A percentile compares a stretch with the other conserved stretches of the same genome.
Evolutionary conservation across 169 alveolate genomes (phyloP).

Genomic region (Plasmodium falciparum): DNA sequence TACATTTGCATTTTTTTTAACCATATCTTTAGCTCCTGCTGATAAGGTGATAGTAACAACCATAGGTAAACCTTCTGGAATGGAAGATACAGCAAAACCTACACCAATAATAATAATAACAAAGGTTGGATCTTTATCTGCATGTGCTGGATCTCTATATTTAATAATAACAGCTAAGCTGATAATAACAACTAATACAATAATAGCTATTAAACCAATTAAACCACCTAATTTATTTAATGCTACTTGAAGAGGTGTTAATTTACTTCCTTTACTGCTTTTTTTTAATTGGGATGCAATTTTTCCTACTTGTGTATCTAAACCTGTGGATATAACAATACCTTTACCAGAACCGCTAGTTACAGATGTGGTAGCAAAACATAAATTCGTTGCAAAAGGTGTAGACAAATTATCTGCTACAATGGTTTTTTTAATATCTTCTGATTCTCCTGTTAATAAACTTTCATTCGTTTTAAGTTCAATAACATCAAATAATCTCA

Average conservation of each 20-base stretch:
- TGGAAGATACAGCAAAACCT: slow-evolving; percentile 99
- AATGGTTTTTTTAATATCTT: slow-evolving; percentile 89
- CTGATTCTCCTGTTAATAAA: slow-evolving; percentile 95
- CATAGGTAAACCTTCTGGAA: slow-evolving; percentile 99
- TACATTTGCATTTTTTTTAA: slow-evolving; percentile 96
- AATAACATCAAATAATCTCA: slow-evolving; percentile 90
- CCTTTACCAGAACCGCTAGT: slow-evolving; percentile 94
- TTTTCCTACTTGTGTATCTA: slow-evolving; percentile 96
- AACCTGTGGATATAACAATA: slow-evolving; percentile 94
- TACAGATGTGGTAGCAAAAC: slow-evolving; percentile 95
- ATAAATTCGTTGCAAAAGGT: slow-evolving; percentile 91
- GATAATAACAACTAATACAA: slow-evolving; percentile 87
- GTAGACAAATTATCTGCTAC: slow-evolving; percentile 84
- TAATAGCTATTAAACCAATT: slow-evolving; percentile 93
- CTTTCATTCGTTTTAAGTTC: slow-evolving; percentile 96
- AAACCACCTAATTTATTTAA: slow-evolving; percentile 95
- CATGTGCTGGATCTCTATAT: slow-evolving; percentile 98
- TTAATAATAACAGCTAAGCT: slow-evolving; percentile 69
- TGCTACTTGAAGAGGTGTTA: slow-evolving; percentile 97
- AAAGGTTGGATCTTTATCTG: slow-evolving; percentile 46
- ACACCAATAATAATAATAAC: slow-evolving; percentile 91
- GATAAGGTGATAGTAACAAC: slow-evolving; percentile 97
- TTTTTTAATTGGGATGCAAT: slow-evolving; percentile 94
- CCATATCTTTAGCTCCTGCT: slow-evolving; percentile 98
- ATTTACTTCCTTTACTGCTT: slow-evolving; percentile 83